Evolutionary conservation across 2,329 filamentous ascomycete species (phyloP), one percentile per base, ranked within the genome.

Genomic region (Lecanicillium sp.): DNA sequence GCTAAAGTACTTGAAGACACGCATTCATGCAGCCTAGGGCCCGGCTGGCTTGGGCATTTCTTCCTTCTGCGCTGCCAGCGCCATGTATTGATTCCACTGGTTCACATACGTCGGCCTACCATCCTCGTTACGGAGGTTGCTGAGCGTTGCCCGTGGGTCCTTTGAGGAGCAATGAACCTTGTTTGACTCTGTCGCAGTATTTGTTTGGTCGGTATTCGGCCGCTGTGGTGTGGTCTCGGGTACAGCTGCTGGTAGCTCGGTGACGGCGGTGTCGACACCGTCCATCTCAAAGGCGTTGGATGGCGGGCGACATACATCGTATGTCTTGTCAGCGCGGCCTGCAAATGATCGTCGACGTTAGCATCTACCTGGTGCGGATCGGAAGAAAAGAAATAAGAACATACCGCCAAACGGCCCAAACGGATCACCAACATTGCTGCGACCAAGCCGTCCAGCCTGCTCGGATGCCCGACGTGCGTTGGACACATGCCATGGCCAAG

Each of bases 391-490:
- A 17, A 33, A 17, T 17, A 13, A 20, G 15, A 37, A 28, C 44
- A 56, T 49, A 69, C 68, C 66, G 57, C 66, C 64, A 53, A 68
- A 69, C 10, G 62, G 58, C 2, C 61, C 64, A 49, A 69, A 68
- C 3, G 65, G 58, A 37, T 67, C 64, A 31, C 43, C 44, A n/a
- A 11, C n/a, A n/a, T n/a, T 6, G 22, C 22, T 25, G 11, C 11
- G 22, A 11, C 11, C 11, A 11, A 11, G 7, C 11, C 22, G 22
- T 25, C 22, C 22, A 7, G 22, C 22, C 6, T 7, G 22, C 22
- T 25, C 7, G 11, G 22, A 25, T 7, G 22, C 6, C 7, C 11
- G 22, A 11, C 22, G 22, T 25, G 22, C 11, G 11, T 25, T 25
- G 6, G 22, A 25, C 22, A 25, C n/a, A n/a, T n/a, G n/a, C n/a